phyloP scores from a whole-genome alignment of 2,329 filamentous ascomycete species.

The Dactylonectria macrodidyma region DNA sequence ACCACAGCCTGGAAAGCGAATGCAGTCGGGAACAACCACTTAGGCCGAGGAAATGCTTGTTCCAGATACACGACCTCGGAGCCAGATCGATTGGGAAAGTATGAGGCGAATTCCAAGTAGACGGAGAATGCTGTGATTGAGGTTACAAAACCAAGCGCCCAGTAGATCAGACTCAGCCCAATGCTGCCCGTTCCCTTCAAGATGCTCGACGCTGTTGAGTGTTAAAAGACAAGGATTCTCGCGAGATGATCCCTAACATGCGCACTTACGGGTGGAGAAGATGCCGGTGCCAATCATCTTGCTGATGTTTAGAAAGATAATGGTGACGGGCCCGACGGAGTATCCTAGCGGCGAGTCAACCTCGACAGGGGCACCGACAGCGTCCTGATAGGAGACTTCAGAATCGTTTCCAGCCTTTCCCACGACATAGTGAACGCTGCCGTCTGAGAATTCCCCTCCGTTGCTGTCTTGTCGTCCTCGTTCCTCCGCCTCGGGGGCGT shows the following conservation, averaged over 20 bases:
- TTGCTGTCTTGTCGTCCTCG: conserved; percentile 25
- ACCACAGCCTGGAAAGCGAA: conserved; percentile 76
- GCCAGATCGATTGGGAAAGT: conserved; percentile 77
- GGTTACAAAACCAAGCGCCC: conserved; percentile 74
- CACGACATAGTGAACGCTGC: conserved; percentile 32
- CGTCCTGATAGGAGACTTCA: conserved; percentile 70
- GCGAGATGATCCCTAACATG: not conserved
- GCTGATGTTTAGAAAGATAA: conserved; percentile 72
- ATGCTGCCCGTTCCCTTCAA: conserved; percentile 72
- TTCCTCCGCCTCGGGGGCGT: conserved; percentile 30
- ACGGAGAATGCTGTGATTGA: conserved; percentile 68
- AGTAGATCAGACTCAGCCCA: conserved; percentile 75
- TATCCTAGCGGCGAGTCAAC: conserved; percentile 71
- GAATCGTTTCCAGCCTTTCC: conserved; percentile 62
- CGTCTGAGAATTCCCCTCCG: conserved; percentile 27
- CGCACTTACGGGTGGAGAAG: conserved; percentile 71
- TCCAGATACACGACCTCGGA: conserved; percentile 78
- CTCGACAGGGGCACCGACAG: conserved; percentile 73
- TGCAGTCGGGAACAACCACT: conserved; percentile 73
- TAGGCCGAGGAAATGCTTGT: conserved; percentile 75
- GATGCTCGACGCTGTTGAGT: conserved; percentile 66
- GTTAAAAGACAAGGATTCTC: not conserved
- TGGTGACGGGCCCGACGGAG: conserved; percentile 67
- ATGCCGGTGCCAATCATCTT: conserved; percentile 75
- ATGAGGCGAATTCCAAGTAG: conserved; percentile 75